These are phyloP conservation scores for Sporisorium graminicola DNA, from an alignment of 1,284 basidiomycete genomes.

Conservation along the genomic window DNA sequence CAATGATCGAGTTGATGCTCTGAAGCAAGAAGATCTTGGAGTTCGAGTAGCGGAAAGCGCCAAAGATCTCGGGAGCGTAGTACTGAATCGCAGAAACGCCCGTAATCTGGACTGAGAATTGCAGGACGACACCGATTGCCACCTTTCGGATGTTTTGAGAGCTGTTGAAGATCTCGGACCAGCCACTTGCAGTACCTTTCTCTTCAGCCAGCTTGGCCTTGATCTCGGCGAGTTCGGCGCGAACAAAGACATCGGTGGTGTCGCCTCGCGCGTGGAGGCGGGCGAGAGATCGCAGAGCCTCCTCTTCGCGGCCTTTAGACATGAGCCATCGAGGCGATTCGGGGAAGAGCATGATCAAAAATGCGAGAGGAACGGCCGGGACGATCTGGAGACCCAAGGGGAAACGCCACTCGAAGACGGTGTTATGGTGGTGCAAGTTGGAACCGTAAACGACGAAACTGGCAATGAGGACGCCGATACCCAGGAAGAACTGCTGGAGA, in stretches of 20 bases:
- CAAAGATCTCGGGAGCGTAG: slow-evolving; percentile 70
- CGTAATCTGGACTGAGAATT: slow-evolving; percentile 73
- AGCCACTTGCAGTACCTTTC: slow-evolving; percentile 55
- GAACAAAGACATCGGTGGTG: slow-evolving; percentile 72
- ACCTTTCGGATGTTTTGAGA: slow-evolving; percentile 73
- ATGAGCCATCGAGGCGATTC: slow-evolving; percentile 76
- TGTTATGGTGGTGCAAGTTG: slow-evolving; percentile 62
- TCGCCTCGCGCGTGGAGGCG: slow-evolving; percentile 74
- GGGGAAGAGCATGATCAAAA: slow-evolving; percentile 74
- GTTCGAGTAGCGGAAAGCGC: slow-evolving; percentile 72
- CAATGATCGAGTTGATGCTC: slow-evolving; percentile 76
- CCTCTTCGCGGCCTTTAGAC: slow-evolving; percentile 74
- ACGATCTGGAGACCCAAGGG: slow-evolving; percentile 72
- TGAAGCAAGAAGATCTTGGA: slow-evolving; percentile 75
- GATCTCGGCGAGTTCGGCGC: slow-evolving; percentile 71
- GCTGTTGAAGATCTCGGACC: slow-evolving; percentile 74
- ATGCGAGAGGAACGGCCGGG: slow-evolving; percentile 75
- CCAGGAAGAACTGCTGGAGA: slow-evolving; percentile 75
- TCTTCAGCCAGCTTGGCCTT: slow-evolving; percentile 68
- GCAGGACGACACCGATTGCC: slow-evolving; percentile 71
- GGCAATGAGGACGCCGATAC: slow-evolving; percentile 72
- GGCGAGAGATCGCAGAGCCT: slow-evolving; percentile 72
- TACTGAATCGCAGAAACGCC: slow-evolving; percentile 74
- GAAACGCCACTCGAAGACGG: slow-evolving; percentile 73
- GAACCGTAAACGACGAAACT: slow-evolving; percentile 72